Evolutionary conservation across 495 filamentous ascomycete species (phyloP).

Genomic region (Podospora bellae-mahoneyi): DNA sequence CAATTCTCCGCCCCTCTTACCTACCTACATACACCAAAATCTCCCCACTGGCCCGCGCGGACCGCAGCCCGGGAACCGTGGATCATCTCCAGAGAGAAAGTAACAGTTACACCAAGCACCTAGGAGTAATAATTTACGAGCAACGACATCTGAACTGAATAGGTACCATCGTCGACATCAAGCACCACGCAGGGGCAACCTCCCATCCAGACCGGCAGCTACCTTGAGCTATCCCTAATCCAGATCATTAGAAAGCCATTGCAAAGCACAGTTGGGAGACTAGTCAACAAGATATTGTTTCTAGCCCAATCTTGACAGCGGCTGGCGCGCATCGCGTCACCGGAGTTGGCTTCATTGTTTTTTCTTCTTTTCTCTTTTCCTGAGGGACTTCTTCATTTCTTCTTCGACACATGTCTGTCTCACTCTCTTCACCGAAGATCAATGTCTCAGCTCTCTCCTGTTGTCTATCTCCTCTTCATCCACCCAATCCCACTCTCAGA

Average conservation of each 20-base stretch:
- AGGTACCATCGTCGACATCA: not conserved
- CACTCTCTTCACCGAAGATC: conserved; percentile 6
- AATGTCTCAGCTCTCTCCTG: not conserved
- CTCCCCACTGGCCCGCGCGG: conserved; percentile 5
- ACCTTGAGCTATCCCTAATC: not conserved
- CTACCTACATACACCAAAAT: not conserved
- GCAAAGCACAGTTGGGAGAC: not conserved
- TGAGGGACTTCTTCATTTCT: not conserved
- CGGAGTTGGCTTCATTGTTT: conserved; percentile 3
- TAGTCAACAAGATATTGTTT: not conserved
- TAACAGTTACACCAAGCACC: not conserved
- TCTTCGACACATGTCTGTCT: conserved; percentile 7
- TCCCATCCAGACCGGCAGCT: not conserved
- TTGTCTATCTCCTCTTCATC: not conserved
- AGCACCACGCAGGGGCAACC: not conserved
- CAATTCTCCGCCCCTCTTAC: not conserved
- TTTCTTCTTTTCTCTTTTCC: not conserved
- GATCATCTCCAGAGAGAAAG: not conserved
- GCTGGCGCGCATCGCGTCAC: conserved; percentile 14
- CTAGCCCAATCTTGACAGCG: conserved; percentile 8
- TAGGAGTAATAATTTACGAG: not conserved
- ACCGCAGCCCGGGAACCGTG: conserved; percentile 3
- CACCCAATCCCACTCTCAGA: conserved; percentile 6
- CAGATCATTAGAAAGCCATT: not conserved
- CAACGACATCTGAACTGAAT: not conserved